These are phyloP conservation scores for Anisodus acutangulus DNA, from an alignment of 257 asterid species.

Conservation along the genomic window DNA sequence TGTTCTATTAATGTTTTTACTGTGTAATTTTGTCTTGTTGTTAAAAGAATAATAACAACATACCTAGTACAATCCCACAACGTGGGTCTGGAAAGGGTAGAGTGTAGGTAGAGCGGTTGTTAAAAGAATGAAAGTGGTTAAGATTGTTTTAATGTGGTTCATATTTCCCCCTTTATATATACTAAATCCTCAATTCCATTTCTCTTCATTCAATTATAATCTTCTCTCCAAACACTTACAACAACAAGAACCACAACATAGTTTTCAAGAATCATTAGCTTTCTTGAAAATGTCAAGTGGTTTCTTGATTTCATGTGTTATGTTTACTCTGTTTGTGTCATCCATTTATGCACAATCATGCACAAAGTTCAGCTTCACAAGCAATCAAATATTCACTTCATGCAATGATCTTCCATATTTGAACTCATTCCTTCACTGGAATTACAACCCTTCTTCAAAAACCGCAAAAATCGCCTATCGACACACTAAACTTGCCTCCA, in stretches of 20 bases:
- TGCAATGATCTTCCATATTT: constrained; percentile 73
- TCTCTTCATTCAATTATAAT: constrained; percentile 23
- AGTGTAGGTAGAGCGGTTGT: neutral
- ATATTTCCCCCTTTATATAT: neutral
- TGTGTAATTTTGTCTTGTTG: constrained; percentile 21
- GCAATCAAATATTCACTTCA: constrained; percentile 58
- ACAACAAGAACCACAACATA: constrained; percentile 1
- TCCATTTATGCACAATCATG: constrained; percentile 68
- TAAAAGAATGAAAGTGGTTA: too few relatives aligned
- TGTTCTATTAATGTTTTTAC: constrained; percentile 10
- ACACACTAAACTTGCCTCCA: constrained; percentile 46
- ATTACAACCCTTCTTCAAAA: constrained; percentile 52
- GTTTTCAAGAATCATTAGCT: constrained; percentile 19
- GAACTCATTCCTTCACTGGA: constrained; percentile 88
- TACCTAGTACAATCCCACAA: too few relatives aligned
- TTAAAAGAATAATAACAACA: too few relatives aligned
- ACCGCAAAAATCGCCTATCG: constrained; percentile 67
- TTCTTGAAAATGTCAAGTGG: constrained; percentile 33
- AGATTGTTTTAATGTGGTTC: too few relatives aligned
- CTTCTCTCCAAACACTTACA: neutral
- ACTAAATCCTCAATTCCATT: neutral
- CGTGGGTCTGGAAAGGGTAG: too few relatives aligned
- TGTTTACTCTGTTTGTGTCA: constrained; percentile 40
- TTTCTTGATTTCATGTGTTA: constrained; percentile 36
- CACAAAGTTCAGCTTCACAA: constrained; percentile 55